phyloP scores from a whole-genome alignment of 179 eudicot species.

The Dionaea muscipula region DNA sequence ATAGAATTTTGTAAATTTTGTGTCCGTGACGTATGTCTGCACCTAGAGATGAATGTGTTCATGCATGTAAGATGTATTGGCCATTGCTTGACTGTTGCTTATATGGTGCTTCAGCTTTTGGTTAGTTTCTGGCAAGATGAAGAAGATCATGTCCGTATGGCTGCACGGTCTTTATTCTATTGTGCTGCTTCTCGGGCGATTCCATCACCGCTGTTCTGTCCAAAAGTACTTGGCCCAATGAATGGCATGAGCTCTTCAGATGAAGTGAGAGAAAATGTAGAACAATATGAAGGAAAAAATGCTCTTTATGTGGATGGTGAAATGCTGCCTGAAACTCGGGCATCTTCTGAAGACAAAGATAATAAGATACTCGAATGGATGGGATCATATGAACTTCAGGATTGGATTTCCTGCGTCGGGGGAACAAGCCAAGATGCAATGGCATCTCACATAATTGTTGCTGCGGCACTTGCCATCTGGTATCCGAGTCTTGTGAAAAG shows the following conservation, averaged over 20 bases:
- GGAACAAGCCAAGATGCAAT: constrained; percentile 97
- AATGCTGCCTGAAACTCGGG: constrained; percentile 15
- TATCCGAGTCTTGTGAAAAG: constrained; percentile 85
- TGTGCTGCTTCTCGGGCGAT: constrained; percentile 94
- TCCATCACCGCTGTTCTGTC: constrained; percentile 54
- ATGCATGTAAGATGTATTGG: neutral
- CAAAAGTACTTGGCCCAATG: constrained; percentile 23
- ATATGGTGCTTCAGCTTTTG: constrained; percentile 46
- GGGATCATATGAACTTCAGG: constrained; percentile 79
- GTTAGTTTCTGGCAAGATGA: constrained; percentile 96
- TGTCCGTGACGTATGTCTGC: too few species aligned
- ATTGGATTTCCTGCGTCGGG: constrained; percentile 91
- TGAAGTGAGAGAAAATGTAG: constrained; percentile 18
- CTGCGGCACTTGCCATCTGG: constrained; percentile 87
- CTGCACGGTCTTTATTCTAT: constrained; percentile 85
- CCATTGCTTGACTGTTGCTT: constrained; percentile 4
- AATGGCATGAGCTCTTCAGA: constrained; percentile 11
- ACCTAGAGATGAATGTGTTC: neutral
- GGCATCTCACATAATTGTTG: constrained; percentile 90
- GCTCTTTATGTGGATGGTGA: constrained; percentile 18
- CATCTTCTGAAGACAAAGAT: constrained; percentile 27
- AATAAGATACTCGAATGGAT: constrained; percentile 57
- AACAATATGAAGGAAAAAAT: constrained; percentile 12
- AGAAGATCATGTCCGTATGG: constrained; percentile 88
- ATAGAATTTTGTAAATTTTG: too few species aligned